phyloP scores from a whole-genome alignment of 2,329 filamentous ascomycete genomes.

The Eutypella sp. region DNA sequence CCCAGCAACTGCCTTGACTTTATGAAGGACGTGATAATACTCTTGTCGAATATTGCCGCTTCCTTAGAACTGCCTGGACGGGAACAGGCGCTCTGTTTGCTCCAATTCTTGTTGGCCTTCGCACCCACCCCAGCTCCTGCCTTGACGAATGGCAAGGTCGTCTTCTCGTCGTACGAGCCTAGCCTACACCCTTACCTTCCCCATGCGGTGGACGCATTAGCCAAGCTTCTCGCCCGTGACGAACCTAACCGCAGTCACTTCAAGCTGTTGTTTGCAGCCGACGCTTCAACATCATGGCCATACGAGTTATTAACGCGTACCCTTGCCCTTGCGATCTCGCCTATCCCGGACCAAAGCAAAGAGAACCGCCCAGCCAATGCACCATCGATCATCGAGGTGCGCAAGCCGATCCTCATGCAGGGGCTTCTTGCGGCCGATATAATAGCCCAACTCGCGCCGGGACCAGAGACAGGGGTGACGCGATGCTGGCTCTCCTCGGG shows the following conservation, averaged over 20 bases:
- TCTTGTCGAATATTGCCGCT: slow-evolving; percentile 83
- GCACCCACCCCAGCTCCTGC: slow-evolving; percentile 72
- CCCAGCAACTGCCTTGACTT: slow-evolving; percentile 87
- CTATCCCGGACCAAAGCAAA: slow-evolving; percentile 64
- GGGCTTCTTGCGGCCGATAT: slow-evolving; percentile 88
- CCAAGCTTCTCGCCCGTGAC: slow-evolving; percentile 86
- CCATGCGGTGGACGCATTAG: slow-evolving; percentile 81
- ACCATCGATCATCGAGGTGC: slow-evolving; percentile 67
- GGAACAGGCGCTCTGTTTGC: slow-evolving; percentile 79
- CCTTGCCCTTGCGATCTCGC: slow-evolving; percentile 81
- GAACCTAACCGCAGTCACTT: slow-evolving; percentile 88
- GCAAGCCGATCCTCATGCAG: slow-evolving; percentile 89
- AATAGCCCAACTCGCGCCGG: slow-evolving; percentile 67
- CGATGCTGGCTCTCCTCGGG: slow-evolving; percentile 76
- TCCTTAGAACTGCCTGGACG: slow-evolving; percentile 75
- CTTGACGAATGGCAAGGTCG: slow-evolving; percentile 51
- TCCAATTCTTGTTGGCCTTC: slow-evolving; percentile 89
- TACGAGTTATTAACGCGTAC: slow-evolving; percentile 80
- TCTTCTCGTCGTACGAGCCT: slow-evolving; percentile 79
- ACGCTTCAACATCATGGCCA: slow-evolving; percentile 58
- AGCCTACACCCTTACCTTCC: slow-evolving; percentile 81
- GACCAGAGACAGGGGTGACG: slow-evolving; percentile 67
- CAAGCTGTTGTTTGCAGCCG: slow-evolving; percentile 72
- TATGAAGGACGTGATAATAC: slow-evolving; percentile 90
- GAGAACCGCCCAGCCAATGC: slow-evolving; percentile 54